Evolutionary conservation across 2,329 filamentous ascomycete genomes (phyloP), one percentile per base, ranked within the genome.

Genomic region (Fusarium newnesense): DNA sequence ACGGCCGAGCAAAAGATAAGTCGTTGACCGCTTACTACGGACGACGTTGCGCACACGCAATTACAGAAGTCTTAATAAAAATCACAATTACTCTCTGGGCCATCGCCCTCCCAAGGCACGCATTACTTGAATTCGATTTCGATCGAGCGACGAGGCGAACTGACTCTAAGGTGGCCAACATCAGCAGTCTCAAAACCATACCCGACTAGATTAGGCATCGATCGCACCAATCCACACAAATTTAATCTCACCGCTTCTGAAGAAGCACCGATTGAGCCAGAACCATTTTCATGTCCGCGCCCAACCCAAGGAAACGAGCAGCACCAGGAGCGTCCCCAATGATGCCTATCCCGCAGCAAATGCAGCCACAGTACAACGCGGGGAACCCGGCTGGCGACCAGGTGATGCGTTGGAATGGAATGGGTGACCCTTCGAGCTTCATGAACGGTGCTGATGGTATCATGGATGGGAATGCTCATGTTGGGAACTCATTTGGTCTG

Each of bases 311-410:
- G 82, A 96, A 96, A 85, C 88, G 94, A 81, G 86, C 92, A 75
- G 93, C 93, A 52, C 92, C 93, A 64, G 93, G 92, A 79, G 85
- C 91, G 70, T 87, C 90, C 42, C 92, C 93, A n/a, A 83, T 89
- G 73, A 83, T 88, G 28, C 88, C 90, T 39, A 79, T 85, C 56
- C 85, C 85, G 69, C 85, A 87, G 43, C 84, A 84, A 73, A 82
- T 88, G 78, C 87, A 88, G 64, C 84, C 84, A 70, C 79, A 83
- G 43, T 85, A 87, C 76, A 80, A 83, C 37, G 79, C 83, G 69
- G 83, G 85, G 24, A 83, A 83, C 64, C 86, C 85, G 53, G 80
- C 86, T 70, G 79, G 84, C 71, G 88, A 85, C 69, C 84, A 85
- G 78, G 82, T 85, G 72, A 77, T 85, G 70, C 81, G 83, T 75